Base-by-base conservation (phyloP, 148 eudicot species). In the Cornus kousa region DNA sequence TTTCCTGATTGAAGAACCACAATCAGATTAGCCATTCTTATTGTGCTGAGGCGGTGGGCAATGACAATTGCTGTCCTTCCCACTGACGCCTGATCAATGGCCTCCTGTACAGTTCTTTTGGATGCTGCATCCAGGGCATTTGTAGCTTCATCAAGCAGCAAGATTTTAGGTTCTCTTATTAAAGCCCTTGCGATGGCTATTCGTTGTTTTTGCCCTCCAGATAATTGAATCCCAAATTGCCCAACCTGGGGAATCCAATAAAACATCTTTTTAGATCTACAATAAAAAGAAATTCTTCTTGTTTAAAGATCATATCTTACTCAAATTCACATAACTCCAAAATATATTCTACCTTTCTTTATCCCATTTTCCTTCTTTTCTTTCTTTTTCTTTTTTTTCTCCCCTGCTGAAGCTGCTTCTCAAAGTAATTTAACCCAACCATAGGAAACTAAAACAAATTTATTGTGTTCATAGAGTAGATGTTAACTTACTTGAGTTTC, bases 101-200 rank as follows among this genome's bases (percentile, higher is more conserved):
- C 90, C 74, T 79, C 83, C 71, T 88, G 90, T 32, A 85, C 90
- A 43, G 50, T 76, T 48, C 85, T 82, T 80, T 87, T 87, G 19
- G 90, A 87, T 60, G 81, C 81, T 75, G 88, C 78, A 78, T 87
- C 90, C 17, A 87, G 76, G 71, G 90, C 90, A 55, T 88, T 87
- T 68, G 90, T 87, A 24, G 90, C 90, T 79, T 87, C 90, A 80
- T 87, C 90, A 39, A 87, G 90, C 10, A 87, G 86, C 78, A 87
- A 71, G 53, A 87, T 70, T 77, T 85, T 87, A 14, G 90, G 90
- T 28, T 87, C 81, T 74, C 88, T 83, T 76, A 87, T 83, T 80
- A 88, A 71, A 78, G 90, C 90, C 40, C 90, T 78, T 19, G 90
- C 90, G 78, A 88, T 88, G 65, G 90, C 88, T 73, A 88, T 85